Evolutionary conservation across 805 yeast genomes (phyloP).

Genomic region (Candida anglica): DNA sequence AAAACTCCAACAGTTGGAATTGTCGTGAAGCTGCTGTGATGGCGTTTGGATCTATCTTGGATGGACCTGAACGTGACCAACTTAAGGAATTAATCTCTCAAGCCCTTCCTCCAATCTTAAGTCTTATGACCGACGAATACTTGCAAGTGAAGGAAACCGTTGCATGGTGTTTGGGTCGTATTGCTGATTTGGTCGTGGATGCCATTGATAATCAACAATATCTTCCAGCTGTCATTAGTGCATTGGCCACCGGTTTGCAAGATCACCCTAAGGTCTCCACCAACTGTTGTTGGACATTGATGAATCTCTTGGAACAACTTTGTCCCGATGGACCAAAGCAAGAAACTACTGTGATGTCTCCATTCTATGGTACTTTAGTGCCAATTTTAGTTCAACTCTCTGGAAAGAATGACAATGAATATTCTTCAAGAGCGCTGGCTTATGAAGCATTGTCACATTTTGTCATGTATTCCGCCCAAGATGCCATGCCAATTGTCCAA

Average conservation of each 20-base stretch:
- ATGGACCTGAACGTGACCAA: conserved; percentile 82
- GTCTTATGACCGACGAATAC: conserved; percentile 66
- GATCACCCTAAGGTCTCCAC: conserved; percentile 93
- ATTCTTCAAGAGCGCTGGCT: conserved; percentile 90
- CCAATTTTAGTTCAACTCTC: conserved; percentile 70
- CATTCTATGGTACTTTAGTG: conserved; percentile 64
- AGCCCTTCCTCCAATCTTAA: conserved; percentile 77
- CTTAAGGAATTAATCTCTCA: conserved; percentile 66
- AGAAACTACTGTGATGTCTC: conserved; percentile 64
- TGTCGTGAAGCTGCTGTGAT: conserved; percentile 95
- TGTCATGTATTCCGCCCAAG: conserved; percentile 70
- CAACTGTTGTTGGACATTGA: conserved; percentile 97
- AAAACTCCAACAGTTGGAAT: conserved; percentile 57
- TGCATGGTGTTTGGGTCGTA: conserved; percentile 97
- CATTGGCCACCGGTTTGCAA: conserved; percentile 73
- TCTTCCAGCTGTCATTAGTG: conserved; percentile 68
- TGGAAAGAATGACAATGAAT: conserved; percentile 74
- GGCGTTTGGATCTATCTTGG: conserved; percentile 97
- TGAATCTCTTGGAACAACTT: conserved; percentile 85
- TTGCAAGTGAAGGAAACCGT: conserved; percentile 94
- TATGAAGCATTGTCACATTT: conserved; percentile 87
- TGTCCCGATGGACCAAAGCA: conserved; percentile 46
- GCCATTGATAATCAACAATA: conserved; percentile 65
- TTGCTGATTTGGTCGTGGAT: conserved; percentile 80
- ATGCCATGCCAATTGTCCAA: conserved; percentile 64